These are phyloP conservation scores for Geotrichum aggregatum DNA, from an alignment of 1,139 yeast genomes.

Conservation along the genomic window DNA sequence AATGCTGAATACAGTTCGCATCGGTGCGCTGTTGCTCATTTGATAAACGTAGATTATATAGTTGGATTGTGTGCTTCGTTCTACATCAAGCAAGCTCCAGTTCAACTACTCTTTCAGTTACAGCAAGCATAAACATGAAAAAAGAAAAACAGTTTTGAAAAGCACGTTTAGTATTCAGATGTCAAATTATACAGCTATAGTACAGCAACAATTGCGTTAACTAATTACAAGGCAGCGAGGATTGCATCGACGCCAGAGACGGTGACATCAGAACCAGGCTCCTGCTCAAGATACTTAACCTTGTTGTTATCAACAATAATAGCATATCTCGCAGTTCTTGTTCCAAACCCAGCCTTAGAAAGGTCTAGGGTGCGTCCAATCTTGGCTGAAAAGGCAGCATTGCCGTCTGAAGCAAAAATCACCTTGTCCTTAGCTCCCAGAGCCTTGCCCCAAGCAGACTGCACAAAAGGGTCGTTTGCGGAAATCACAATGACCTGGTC, in stretches of 20 bases:
- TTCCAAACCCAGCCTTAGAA: conserved; percentile 55
- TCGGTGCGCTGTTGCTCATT: too few species aligned
- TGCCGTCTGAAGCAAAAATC: conserved; percentile 72
- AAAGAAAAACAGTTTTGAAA: too few species aligned
- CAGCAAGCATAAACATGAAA: too few species aligned
- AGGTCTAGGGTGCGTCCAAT: conserved; percentile 59
- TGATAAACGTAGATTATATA: too few species aligned
- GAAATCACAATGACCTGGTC: conserved; percentile 68
- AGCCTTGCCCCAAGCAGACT: conserved; percentile 74
- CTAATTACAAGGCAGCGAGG: conserved; percentile 36
- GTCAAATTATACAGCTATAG: too few species aligned
- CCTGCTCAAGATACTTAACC: conserved; percentile 62
- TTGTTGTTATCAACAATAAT: conserved; percentile 62
- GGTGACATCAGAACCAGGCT: conserved; percentile 56
- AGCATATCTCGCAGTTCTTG: conserved; percentile 71
- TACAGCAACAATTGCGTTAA: too few species aligned
- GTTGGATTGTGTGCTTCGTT: too few species aligned
- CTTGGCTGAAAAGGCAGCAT: conserved; percentile 55
- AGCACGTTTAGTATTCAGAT: too few species aligned
- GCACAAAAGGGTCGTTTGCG: conserved; percentile 79
- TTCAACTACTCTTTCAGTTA: too few species aligned
- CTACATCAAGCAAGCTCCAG: too few species aligned
- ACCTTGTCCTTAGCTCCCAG: conserved; percentile 48
- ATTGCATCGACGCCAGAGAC: conserved; percentile 62
- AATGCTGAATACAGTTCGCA: too few species aligned